Evolutionary conservation across 1,284 basidiomycete genomes (phyloP).

Genomic region (Apiotrichum mycotoxinovorans): DNA sequence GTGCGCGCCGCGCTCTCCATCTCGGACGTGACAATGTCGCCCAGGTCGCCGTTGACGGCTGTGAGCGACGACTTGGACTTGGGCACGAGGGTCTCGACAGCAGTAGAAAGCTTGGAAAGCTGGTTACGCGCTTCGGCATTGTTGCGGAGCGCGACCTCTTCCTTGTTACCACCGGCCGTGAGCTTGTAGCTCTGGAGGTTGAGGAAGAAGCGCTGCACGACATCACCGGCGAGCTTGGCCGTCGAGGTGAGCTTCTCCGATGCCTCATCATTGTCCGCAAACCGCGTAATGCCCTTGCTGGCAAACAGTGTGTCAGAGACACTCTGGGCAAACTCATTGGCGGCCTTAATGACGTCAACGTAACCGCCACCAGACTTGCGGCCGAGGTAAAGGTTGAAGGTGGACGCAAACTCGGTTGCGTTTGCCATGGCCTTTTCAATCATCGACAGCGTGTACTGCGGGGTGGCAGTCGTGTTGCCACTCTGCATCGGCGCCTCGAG

Average conservation of each 20-base stretch:
- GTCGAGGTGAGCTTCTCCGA: constrained; percentile 81
- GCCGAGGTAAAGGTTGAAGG: constrained; percentile 87
- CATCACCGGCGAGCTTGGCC: constrained; percentile 83
- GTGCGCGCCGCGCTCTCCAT: constrained; percentile 91
- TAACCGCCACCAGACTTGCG: constrained; percentile 81
- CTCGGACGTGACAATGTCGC: constrained; percentile 93
- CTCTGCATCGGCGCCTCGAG: constrained; percentile 90
- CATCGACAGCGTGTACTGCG: constrained; percentile 96
- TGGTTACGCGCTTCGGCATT: constrained; percentile 79
- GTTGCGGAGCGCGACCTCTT: constrained; percentile 84
- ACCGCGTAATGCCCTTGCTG: constrained; percentile 91
- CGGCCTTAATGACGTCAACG: constrained; percentile 96
- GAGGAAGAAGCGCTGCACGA: constrained; percentile 86
- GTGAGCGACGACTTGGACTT: constrained; percentile 73
- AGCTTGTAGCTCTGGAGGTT: constrained; percentile 95
- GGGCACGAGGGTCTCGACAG: constrained; percentile 80
- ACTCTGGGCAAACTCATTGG: constrained; percentile 93
- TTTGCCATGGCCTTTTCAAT: constrained; percentile 94
- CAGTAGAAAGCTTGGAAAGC: constrained; percentile 77
- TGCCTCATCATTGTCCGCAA: constrained; percentile 84
- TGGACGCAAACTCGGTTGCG: constrained; percentile 90
- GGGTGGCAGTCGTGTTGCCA: constrained; percentile 93
- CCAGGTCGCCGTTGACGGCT: constrained; percentile 86
- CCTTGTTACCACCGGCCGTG: constrained; percentile 67
- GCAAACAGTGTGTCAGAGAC: constrained; percentile 87